phyloP scores from a whole-genome alignment of 2,329 filamentous ascomycete genomes.

The Aspergillus calidoustus region DNA sequence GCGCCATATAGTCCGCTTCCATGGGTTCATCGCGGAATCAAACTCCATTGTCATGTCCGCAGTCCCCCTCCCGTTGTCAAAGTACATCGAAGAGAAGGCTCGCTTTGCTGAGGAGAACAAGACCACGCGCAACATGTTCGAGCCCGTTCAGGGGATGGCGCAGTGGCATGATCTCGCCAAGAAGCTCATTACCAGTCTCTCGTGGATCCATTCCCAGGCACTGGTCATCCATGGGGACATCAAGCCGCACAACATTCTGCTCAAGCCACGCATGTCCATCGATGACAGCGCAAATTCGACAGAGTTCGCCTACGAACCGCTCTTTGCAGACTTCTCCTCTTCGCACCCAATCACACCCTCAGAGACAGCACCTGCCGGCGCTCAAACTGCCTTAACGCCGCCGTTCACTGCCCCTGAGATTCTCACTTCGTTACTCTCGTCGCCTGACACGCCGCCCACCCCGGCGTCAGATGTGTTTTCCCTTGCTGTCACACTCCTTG shows the following conservation, averaged over 20 bases:
- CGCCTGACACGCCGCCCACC: conserved; percentile 40
- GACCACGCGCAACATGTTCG: conserved; percentile 50
- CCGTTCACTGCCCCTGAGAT: conserved; percentile 53
- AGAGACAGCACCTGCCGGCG: conserved; percentile 23
- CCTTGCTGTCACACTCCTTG: conserved; percentile 50
- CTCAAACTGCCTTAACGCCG: conserved; percentile 48
- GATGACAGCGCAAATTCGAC: conserved; percentile 14
- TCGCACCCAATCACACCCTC: conserved; percentile 32
- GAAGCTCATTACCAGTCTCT: conserved; percentile 46
- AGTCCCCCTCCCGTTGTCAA: conserved; percentile 48
- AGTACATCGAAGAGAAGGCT: conserved; percentile 45
- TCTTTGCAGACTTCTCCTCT: conserved; percentile 53
- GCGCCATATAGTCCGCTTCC: conserved; percentile 49
- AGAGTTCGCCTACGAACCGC: conserved; percentile 44
- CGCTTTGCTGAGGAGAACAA: conserved; percentile 33
- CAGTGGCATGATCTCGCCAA: conserved; percentile 47
- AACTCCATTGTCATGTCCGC: conserved; percentile 51
- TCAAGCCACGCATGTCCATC: conserved; percentile 32
- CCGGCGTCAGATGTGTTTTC: conserved; percentile 52
- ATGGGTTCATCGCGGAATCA: conserved; percentile 45
- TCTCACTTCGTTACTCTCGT: conserved; percentile 42
- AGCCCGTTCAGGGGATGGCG: conserved; percentile 48
- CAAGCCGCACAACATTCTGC: conserved; percentile 52
- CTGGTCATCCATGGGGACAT: conserved; percentile 54
- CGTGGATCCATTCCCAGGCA: conserved; percentile 48